Evolutionary conservation across 106 monocot species (phyloP).

Genomic region (Hemerocallis citrina): DNA sequence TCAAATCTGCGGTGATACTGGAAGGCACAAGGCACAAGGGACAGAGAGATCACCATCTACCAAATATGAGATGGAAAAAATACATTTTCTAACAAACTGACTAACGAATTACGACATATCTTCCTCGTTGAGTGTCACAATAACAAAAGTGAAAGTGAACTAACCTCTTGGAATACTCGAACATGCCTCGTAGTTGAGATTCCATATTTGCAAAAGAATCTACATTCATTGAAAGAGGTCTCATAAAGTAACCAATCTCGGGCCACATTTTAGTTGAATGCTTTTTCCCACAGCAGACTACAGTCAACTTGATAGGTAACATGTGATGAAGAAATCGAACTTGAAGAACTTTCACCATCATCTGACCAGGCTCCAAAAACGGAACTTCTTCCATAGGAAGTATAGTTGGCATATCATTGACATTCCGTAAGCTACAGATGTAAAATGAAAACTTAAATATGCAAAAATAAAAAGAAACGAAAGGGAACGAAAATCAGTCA

Average conservation of each 20-base stretch:
- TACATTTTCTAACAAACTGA: too few relatives aligned
- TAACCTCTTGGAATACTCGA: constrained; percentile 78
- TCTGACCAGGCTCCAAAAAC: constrained; percentile 53
- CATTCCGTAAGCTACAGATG: constrained; percentile 17
- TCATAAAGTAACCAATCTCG: constrained; percentile 89
- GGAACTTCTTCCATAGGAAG: constrained; percentile 62
- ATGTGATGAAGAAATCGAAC: constrained; percentile 81
- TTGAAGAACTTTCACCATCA: constrained; percentile 48
- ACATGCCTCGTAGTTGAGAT: constrained; percentile 75
- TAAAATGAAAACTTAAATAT: neutral
- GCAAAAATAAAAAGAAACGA: neutral
- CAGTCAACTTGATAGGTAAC: constrained; percentile 59
- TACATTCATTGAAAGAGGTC: constrained; percentile 46
- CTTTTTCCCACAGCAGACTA: constrained; percentile 61
- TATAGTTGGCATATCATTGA: constrained; percentile 30
- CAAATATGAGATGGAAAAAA: too few relatives aligned
- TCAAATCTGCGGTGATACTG: too few relatives aligned
- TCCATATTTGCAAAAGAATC: constrained; percentile 52
- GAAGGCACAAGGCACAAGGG: too few relatives aligned
- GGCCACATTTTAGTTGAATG: constrained; percentile 70
- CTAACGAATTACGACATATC: too few relatives aligned
- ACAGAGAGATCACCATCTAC: too few relatives aligned
- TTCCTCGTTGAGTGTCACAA: too few relatives aligned
- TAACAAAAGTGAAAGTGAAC: too few relatives aligned
- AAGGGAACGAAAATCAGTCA: neutral